These are phyloP conservation scores for Daldinia sp. DNA, from an alignment of 2,329 filamentous ascomycete species.

Conservation along the genomic window DNA sequence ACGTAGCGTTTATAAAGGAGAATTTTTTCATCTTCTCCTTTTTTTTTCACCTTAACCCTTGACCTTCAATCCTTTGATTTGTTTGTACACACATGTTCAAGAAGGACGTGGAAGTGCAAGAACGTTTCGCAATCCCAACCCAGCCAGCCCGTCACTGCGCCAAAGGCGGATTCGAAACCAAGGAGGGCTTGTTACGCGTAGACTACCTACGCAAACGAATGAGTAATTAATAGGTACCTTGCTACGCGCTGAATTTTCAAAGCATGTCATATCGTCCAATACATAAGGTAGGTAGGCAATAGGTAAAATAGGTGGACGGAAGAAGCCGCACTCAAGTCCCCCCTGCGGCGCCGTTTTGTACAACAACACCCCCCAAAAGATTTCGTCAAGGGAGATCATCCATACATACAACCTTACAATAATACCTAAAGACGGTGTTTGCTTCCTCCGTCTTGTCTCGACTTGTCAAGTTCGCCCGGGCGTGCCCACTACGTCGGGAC, in stretches of 20 bases:
- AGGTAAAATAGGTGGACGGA: neutral
- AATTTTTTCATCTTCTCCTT: neutral
- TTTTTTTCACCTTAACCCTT: neutral
- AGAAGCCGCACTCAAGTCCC: neutral
- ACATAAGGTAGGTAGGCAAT: neutral
- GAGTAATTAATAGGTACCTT: neutral
- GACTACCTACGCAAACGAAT: constrained; percentile 2
- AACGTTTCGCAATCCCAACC: neutral
- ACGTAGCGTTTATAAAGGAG: neutral
- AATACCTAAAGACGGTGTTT: neutral
- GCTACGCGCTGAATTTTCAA: neutral
- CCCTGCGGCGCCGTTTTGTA: neutral
- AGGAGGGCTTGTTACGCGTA: constrained; percentile 8
- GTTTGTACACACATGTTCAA: neutral
- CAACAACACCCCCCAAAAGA: neutral
- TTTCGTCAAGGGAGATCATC: neutral
- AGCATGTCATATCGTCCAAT: constrained; percentile 2
- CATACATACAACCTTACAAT: neutral
- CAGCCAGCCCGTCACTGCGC: neutral
- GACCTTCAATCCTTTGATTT: neutral
- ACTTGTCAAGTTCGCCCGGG: neutral
- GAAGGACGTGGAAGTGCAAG: neutral
- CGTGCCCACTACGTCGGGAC: neutral
- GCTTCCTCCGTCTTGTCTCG: neutral
- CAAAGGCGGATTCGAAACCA: constrained; percentile 6